phyloP scores from a whole-genome alignment of 768 basidiomycete genomes.

The Suillus americanus region DNA sequence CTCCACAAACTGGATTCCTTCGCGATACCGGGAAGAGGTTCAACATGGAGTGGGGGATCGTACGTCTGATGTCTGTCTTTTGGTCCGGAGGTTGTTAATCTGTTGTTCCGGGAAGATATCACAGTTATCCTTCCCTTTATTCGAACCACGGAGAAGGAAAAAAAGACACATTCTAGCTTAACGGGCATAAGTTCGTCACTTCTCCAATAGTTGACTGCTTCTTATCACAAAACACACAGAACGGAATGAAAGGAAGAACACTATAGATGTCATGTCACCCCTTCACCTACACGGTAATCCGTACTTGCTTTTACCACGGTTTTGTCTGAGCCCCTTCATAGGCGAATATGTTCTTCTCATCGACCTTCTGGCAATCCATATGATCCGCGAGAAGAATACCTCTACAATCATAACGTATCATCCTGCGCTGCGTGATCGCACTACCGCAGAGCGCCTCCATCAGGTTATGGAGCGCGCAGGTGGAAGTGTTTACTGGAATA shows the following conservation, averaged over 20 bases:
- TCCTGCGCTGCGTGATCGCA: conserved; percentile 23
- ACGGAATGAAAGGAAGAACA: not conserved
- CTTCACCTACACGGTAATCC: not conserved
- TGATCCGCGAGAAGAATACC: conserved; percentile 28
- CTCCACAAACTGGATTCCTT: conserved; percentile 56
- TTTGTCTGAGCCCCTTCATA: conserved; percentile 1
- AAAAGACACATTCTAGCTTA: not conserved
- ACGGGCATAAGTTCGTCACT: not conserved
- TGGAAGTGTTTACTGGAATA: conserved; percentile 28
- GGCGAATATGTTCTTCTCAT: conserved; percentile 27
- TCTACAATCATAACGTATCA: conserved; percentile 39
- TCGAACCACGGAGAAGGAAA: conserved; percentile 33
- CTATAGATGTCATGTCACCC: conserved; percentile 7
- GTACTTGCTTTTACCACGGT: not conserved
- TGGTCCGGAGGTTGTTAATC: not conserved
- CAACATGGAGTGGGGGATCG: not conserved
- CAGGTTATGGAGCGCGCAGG: conserved; percentile 32
- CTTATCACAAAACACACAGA: not conserved
- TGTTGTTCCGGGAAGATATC: conserved; percentile 29
- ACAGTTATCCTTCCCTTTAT: conserved; percentile 35
- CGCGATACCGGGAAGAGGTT: conserved; percentile 51
- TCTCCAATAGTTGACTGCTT: not conserved
- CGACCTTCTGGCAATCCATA: conserved; percentile 40
- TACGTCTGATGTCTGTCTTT: not conserved
- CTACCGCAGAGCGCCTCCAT: conserved; percentile 26